phyloP scores from a whole-genome alignment of 2,329 filamentous ascomycete genomes.

The Alternaria infectoria region DNA sequence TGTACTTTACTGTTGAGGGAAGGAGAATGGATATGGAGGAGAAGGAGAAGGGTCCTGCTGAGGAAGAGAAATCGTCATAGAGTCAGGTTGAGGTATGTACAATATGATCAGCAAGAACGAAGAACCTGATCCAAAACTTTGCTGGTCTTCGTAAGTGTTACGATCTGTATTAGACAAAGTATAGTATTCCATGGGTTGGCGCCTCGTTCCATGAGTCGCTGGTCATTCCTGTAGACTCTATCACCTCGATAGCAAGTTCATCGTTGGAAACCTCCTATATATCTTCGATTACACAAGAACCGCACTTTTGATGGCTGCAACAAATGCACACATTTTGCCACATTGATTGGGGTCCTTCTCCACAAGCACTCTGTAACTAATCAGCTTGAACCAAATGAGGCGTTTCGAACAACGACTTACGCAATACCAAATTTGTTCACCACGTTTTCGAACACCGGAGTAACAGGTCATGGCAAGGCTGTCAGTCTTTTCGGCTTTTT shows the following conservation, averaged over 20 bases:
- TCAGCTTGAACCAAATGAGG: too few species aligned
- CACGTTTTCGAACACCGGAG: too few species aligned
- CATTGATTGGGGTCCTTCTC: too few species aligned
- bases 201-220: background rate
- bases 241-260: background rate
- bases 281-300: background rate
- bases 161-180: background rate
- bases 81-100: background rate
- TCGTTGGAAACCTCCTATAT: background rate
- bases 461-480: too few species aligned
- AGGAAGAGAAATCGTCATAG: conserved; percentile 24
- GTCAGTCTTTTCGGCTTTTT: too few species aligned
- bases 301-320: background rate
- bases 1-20: conserved; percentile 89
- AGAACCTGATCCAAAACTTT: background rate
- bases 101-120: background rate
- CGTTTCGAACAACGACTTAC: too few species aligned
- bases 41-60: conserved; percentile 54
- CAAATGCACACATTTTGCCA: too few species aligned
- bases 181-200: background rate
- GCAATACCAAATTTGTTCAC: too few species aligned
- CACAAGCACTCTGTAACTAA: background rate
- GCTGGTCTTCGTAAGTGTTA: background rate
- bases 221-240: background rate
- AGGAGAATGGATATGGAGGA: conserved; percentile 82